Evolutionary conservation across 176 grass and related monocot genomes (phyloP), one percentile per base, ranked within the genome.

Genomic region (Triticum dicoccoides): DNA sequence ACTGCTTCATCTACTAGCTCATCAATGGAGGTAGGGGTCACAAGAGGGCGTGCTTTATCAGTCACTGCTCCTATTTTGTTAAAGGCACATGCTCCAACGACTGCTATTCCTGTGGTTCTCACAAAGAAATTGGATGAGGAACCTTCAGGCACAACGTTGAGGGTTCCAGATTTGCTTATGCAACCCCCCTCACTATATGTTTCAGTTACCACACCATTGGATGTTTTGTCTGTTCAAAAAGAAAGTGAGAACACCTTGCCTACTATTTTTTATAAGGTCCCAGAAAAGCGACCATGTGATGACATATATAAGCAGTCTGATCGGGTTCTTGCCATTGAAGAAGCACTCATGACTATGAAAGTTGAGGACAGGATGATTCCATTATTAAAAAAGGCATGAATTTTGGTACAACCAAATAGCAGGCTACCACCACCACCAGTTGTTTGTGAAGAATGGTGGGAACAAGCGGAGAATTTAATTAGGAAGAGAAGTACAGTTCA

Each of bases 21-120:
- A 14, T 14, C 4, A 0, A 6, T 3, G 0, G 23, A 44, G 1
- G 39, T 30, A 4, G 52, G 30, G 61, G 4, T 11, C 0, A 24
- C 24, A 11, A 61, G 17, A 21, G 37, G 83, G 17, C 6, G 29
- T 3, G 30, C 27, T 1, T 3, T 67, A 12, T 67, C 64, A 33
- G 5, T 2, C 2, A 11, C 29, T 1, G 14, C 64, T 33, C 64
- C 29, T 15, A 33, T 67, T 8, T 14, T 67, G 2, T 67, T 67
- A 67, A 7, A 5, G 11, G 64, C 25, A 13, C 63, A 14, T 29
- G 0, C 7, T 11, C 2, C 41, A 42, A 42, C 9, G 3, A 11
- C 9, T 9, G 9, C 41, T 9, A 42, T 42, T 3, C 41, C 9
- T 42, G 9, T 42, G 2, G 41, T 42, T 2, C 41, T 42, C 9